Evolutionary conservation across 768 basidiomycete genomes (phyloP).

Genomic region (Psilocybe subaeruginosa): DNA sequence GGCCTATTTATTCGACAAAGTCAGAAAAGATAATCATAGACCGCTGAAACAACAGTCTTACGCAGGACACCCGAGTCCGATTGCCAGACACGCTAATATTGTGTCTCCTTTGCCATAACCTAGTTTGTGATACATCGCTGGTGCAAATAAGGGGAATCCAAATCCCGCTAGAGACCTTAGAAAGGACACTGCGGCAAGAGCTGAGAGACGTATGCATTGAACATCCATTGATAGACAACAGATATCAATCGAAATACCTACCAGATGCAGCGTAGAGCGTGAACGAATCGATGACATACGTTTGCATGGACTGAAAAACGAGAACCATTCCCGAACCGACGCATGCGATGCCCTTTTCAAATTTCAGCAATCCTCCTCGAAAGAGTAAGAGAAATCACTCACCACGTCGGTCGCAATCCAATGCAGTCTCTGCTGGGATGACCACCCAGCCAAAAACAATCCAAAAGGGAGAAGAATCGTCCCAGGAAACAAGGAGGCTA

Average conservation of each 20-base stretch:
- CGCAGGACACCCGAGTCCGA: constrained; percentile 66
- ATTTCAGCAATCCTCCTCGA: background rate
- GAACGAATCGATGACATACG: constrained; percentile 71
- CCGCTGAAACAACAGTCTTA: constrained; percentile 26
- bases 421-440: constrained; percentile 53
- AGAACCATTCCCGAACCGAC: constrained; percentile 63
- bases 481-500: constrained; percentile 64
- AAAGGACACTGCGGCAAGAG: constrained; percentile 66
- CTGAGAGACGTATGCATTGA: constrained; percentile 27
- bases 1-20: constrained; percentile 28
- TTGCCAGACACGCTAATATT: constrained; percentile 59
- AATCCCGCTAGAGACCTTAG: constrained; percentile 72
- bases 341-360: constrained; percentile 53
- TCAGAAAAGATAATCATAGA: constrained; percentile 54
- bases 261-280: constrained; percentile 71
- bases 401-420: constrained; percentile 80
- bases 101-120: constrained; percentile 76
- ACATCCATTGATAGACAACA: background rate
- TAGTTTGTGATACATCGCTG: constrained; percentile 65
- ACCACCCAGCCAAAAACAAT: constrained; percentile 73
- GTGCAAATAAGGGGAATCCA: constrained; percentile 77
- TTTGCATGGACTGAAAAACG: constrained; percentile 63
- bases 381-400: constrained; percentile 21
- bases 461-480: constrained; percentile 66
- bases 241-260: constrained; percentile 25